Conservation (phyloP, 345 rosid genomes). For the Combretum micranthum region DNA sequence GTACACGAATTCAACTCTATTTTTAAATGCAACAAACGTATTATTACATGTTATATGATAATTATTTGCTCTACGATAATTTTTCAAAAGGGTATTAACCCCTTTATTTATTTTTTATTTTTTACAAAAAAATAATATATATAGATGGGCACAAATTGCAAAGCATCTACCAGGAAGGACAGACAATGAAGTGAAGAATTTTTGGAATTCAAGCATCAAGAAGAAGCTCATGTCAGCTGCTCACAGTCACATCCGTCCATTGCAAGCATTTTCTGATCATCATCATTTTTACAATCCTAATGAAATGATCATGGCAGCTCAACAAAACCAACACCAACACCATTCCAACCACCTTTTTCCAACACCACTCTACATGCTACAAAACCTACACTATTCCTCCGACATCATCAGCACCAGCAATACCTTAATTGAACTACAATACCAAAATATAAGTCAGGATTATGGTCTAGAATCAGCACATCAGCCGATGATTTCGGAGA, state of each 20-base stretch:
- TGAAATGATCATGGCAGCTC: not conserved
- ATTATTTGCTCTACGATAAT: not conserved
- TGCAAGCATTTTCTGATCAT: not conserved
- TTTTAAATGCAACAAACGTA: not conserved
- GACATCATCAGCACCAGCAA: too few relatives aligned
- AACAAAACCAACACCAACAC: too few relatives aligned
- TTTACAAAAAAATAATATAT: not conserved
- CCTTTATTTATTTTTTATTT: not conserved
- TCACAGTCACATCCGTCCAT: slow-evolving; percentile 18
- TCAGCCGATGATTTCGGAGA: not conserved
- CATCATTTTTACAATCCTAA: slow-evolving; percentile 10
- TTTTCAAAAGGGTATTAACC: not conserved
- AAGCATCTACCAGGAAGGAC: slow-evolving; percentile 91
- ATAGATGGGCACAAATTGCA: slow-evolving; percentile 91
- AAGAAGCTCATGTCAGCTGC: slow-evolving; percentile 69
- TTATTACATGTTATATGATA: not conserved
- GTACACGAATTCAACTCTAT: not conserved
- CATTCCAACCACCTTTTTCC: too few relatives aligned
- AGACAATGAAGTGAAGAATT: slow-evolving; percentile 90
- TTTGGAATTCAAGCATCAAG: slow-evolving; percentile 90
- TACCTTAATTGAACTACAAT: too few relatives aligned
- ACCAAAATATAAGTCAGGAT: too few relatives aligned
- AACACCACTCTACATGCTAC: too few relatives aligned
- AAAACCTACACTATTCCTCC: too few relatives aligned
- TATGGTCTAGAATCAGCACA: not conserved